These are phyloP conservation scores for Peronospora belbahrii DNA, from an alignment of 352 stramenopile species.

Conservation along the genomic window DNA sequence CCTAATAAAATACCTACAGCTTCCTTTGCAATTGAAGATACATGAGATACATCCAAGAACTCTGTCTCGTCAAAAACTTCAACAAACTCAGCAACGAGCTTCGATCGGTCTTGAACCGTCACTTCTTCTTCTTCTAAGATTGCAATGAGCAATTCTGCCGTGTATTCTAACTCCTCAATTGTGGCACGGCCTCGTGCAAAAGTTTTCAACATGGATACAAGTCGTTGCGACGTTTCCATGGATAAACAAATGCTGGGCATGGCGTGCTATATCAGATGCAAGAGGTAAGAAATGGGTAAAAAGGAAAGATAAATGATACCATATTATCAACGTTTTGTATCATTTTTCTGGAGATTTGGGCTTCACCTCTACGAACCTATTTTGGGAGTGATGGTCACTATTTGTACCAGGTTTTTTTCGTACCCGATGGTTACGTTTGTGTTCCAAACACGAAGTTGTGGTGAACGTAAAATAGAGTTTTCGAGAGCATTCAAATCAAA, in stretches of 20 bases:
- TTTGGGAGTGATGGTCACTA: slow-evolving; percentile 21
- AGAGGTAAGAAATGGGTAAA: no score
- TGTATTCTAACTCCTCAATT: slow-evolving; percentile 52
- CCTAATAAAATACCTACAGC: slow-evolving; percentile 14
- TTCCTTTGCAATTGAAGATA: slow-evolving; percentile 18
- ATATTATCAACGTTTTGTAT: no score
- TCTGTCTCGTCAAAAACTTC: slow-evolving; percentile 40
- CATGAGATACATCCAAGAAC: slow-evolving; percentile 26
- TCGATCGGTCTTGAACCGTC: slow-evolving; percentile 2
- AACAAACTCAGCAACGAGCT: slow-evolving; percentile 22
- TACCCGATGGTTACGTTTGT: no score
- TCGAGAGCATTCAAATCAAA: slow-evolving; percentile 5
- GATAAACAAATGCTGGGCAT: slow-evolving; percentile 7
- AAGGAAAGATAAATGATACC: no score
- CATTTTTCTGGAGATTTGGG: no score
- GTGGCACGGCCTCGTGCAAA: slow-evolving; percentile 12
- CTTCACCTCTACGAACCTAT: no score
- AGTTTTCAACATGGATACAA: slow-evolving; percentile 19
- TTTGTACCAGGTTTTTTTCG: no score
- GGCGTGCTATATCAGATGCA: slow-evolving; percentile 1
- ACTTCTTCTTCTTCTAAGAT: slow-evolving; percentile 35
- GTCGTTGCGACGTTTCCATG: slow-evolving; percentile 8
- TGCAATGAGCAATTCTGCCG: slow-evolving; percentile 53
- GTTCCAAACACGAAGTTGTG: slow-evolving; percentile 5
- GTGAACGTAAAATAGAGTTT: slow-evolving; percentile 16